A percentile compares a stretch with the other conserved stretches of the same genome.
These are phyloP conservation scores for Talaromyces sp. DNA, from an alignment of 2,329 filamentous ascomycete species.

Conservation along the genomic window DNA sequence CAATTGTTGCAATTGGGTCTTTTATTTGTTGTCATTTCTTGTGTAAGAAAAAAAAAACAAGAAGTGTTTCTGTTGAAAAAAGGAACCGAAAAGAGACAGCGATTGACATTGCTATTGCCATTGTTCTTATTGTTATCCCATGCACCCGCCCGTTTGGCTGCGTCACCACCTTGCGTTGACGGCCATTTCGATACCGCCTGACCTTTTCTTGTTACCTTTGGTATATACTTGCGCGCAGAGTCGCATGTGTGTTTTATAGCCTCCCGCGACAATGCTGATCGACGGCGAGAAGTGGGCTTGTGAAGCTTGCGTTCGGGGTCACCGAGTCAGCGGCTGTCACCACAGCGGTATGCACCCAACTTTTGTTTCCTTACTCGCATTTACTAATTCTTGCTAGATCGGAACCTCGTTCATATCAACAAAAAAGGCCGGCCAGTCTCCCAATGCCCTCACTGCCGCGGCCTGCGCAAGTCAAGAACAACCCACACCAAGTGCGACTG, in stretches of 20 bases:
- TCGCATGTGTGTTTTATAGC: constrained; percentile 35
- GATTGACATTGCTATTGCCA: neutral
- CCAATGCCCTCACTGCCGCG: constrained; percentile 95
- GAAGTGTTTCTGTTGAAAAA: neutral
- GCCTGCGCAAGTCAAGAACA: constrained; percentile 90
- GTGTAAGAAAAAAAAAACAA: neutral
- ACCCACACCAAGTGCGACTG: constrained; percentile 97
- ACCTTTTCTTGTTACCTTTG: constrained; percentile 13
- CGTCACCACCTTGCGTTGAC: neutral
- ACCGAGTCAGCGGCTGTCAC: constrained; percentile 97
- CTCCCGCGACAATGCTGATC: constrained; percentile 61
- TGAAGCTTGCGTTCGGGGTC: constrained; percentile 95
- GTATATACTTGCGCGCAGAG: constrained; percentile 25
- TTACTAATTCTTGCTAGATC: constrained; percentile 53
- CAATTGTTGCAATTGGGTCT: constrained; percentile 6
- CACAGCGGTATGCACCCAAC: constrained; percentile 69
- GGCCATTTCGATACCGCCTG: neutral
- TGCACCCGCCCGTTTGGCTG: neutral
- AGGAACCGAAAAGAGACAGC: neutral
- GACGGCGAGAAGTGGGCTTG: constrained; percentile 98
- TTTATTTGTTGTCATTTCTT: neutral
- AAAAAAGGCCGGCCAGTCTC: constrained; percentile 97
- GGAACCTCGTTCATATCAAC: constrained; percentile 87
- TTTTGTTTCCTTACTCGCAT: neutral
- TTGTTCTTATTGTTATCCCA: neutral